Evolutionary conservation across 176 grass and related monocot genomes (phyloP).

Genomic region (Secale cereale): DNA sequence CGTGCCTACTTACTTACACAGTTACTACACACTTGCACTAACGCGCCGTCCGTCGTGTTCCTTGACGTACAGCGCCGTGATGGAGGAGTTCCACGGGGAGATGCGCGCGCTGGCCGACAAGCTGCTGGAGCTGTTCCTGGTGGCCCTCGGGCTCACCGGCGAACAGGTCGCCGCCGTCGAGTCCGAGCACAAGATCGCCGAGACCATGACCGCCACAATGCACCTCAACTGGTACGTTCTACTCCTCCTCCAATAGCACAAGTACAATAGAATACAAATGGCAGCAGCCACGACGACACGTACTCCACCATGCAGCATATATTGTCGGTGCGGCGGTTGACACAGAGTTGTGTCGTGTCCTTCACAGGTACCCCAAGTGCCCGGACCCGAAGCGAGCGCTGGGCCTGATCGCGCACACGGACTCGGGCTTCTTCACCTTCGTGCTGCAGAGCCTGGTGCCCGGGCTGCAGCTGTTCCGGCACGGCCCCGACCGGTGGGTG

Average conservation of each 20-base stretch:
- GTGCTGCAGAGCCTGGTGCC: slow-evolving; percentile 80
- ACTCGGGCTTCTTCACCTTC: slow-evolving; percentile 92
- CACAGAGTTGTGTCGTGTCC: neutral
- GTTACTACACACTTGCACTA: too few relatives aligned
- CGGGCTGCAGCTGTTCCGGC: slow-evolving; percentile 81
- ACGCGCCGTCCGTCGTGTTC: neutral
- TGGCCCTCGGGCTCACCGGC: slow-evolving; percentile 59
- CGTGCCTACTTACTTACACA: too few relatives aligned
- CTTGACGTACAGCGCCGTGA: slow-evolving; percentile 56
- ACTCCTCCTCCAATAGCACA: neutral
- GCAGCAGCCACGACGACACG: neutral
- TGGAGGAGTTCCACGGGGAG: slow-evolving; percentile 81
- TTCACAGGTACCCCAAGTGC: slow-evolving; percentile 71
- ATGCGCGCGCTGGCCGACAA: slow-evolving; percentile 55
- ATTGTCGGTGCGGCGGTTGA: neutral
- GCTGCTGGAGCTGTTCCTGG: slow-evolving; percentile 60
- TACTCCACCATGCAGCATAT: neutral
- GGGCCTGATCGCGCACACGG: slow-evolving; percentile 88
- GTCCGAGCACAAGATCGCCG: slow-evolving; percentile 25
- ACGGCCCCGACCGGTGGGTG: slow-evolving; percentile 58
- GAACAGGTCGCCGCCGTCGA: slow-evolving; percentile 45
- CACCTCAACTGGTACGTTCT: slow-evolving; percentile 52
- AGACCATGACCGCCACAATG: slow-evolving; percentile 50
- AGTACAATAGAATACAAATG: neutral
- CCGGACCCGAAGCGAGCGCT: slow-evolving; percentile 84